Evolutionary conservation across 495 filamentous ascomycete genomes (phyloP), one percentile per base, ranked within the genome.

Genomic region (Patellaria atrata): DNA sequence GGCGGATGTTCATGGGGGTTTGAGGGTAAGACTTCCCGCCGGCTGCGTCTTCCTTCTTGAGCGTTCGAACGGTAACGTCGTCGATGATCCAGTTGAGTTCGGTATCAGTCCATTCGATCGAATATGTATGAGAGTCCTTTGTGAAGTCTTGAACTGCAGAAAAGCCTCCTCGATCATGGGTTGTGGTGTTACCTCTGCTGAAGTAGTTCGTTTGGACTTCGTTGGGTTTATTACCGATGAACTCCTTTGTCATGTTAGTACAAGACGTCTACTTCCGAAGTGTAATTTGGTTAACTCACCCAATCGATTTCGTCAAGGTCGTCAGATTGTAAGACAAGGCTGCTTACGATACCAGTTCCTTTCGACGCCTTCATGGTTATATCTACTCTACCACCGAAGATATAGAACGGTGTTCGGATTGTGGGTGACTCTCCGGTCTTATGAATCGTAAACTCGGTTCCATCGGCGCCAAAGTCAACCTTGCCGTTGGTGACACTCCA

Each of bases 221-320:
- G 27, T 59, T 62, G 26, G 57, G 52, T 45, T 82, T 71, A 19
- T 66, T 71, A 29, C 82, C 51, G 30, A 48, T 40, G 31, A 43
- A 48, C 24, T 54, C n/a, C 20, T 10, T 26, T 15, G n/a, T 43
- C 79, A 13, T n/a, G n/a, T n/a, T n/a, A n/a, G n/a, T n/a, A n/a
- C n/a, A n/a, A n/a, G n/a, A n/a, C n/a, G n/a, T n/a, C n/a, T n/a
- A n/a, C n/a, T n/a, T n/a, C n/a, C n/a, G n/a, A n/a, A n/a, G n/a
- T n/a, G n/a, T n/a, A n/a, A 82, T n/a, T 66, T 61, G 80, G 86
- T 52, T 87, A n/a, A n/a, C n/a, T n/a, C n/a, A n/a, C 84, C 77
- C 78, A 87, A 55, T 92, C 85, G 37, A 94, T 77, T 51, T 94
- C 85, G 50, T 94, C 85, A 13, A 91, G 63, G 44, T 80, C 74